Evolutionary conservation across 2,329 filamentous ascomycete species (phyloP), one percentile per base, ranked within the genome.

Genomic region (Neobulgaria alba): DNA sequence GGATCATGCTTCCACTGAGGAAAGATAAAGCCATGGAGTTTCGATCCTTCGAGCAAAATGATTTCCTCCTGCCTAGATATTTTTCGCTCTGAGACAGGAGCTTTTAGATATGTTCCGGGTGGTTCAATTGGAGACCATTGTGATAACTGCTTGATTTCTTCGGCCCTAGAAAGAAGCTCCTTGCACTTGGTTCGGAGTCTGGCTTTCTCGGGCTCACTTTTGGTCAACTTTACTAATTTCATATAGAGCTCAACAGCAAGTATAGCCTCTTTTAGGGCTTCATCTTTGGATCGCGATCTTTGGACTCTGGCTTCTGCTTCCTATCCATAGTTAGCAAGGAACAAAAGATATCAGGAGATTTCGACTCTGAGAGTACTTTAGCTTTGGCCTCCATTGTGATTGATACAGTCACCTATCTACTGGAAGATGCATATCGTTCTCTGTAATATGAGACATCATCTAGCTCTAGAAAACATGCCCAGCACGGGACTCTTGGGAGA

Each of bases 1-100:
- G 85, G 82, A 19, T 77, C 67, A 2, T 62, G 63, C n/a, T 73
- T 73, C 92, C 92, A 98, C 0, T 85, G 87, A 9, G 84, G 87
- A 51, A 95, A 96, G 15, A 82, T 71, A 55, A 79, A 83, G 1
- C 83, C 86, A 57, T 95, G 86, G 15, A 98, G 70, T 41, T 78
- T 82, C 3, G 89, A 92, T 3, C 82, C 79, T 56, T 81, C 79
- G 2, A 85, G 67, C 7, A 96, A 63, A 37, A 95, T 79, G 20
- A 84, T 80, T 55, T 88, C 73, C 61, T 95, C 88, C 12, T 71
- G 69, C 3, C 73, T 82, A 2, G 85, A 73, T 10, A 84, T 67
- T 42, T 73, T 68, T 39, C 84, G 73, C 8, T 66, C 71, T 17
- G 75, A 77, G 3, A 56, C 51, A 8, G 66, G 64, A 17, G 60